These are phyloP conservation scores for Sclerotiophoma versabilis DNA, from an alignment of 2,329 filamentous ascomycete genomes.

Conservation along the genomic window DNA sequence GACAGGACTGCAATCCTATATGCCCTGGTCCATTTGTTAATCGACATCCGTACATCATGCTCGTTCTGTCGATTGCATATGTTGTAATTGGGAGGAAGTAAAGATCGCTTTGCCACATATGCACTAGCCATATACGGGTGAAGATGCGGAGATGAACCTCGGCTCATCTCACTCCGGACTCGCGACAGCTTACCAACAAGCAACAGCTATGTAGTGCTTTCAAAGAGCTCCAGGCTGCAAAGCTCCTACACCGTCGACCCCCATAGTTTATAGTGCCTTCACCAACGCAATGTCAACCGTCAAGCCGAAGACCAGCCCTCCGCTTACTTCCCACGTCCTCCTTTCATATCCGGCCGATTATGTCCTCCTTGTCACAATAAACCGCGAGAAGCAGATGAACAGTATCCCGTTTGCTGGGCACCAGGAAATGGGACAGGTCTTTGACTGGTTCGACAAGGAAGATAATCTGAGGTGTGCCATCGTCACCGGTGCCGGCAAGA, in stretches of 20 bases:
- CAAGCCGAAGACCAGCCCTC: conserved; percentile 40
- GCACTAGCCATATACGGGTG: conserved; percentile 1
- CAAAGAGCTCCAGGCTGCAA: neutral
- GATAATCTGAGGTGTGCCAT: conserved; percentile 57
- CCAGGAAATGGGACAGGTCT: conserved; percentile 58
- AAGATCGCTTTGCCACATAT: no score
- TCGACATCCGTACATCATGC: no score
- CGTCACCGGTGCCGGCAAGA: conserved; percentile 59
- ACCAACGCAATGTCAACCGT: conserved; percentile 32
- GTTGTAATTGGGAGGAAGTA: no score
- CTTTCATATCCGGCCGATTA: conserved; percentile 57
- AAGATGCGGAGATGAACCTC: conserved; percentile 9
- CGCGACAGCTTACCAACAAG: conserved; percentile 7
- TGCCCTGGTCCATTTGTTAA: no score
- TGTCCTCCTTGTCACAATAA: conserved; percentile 62
- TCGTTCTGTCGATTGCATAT: no score
- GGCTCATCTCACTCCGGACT: conserved; percentile 9
- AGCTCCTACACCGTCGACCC: neutral
- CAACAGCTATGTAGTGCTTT: conserved; percentile 15
- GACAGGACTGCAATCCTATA: no score
- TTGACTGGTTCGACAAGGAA: conserved; percentile 63
- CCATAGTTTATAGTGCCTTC: neutral
- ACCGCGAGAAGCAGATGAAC: conserved; percentile 60
- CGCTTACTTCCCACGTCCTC: conserved; percentile 43
- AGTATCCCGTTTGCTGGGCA: conserved; percentile 51